Base-by-base conservation (phyloP, 441 rosid genomes). In the Lepidium campestre region DNA sequence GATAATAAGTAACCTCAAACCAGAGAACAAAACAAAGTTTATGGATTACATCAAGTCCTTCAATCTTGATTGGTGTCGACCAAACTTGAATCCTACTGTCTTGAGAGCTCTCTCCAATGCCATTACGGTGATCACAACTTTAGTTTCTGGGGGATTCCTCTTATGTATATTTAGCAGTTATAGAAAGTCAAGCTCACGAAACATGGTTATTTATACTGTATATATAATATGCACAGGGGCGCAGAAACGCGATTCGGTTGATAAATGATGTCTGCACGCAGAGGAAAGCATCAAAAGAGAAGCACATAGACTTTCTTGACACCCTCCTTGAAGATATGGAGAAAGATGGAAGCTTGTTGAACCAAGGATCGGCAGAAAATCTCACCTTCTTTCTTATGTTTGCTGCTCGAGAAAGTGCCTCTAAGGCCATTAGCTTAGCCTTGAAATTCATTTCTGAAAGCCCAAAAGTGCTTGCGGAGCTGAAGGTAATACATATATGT, bases 21-120 rank as follows among this genome's bases (percentile, higher is more conserved):
- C 40, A 27, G 62, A 63, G 47, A 55, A 17, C 0, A 37, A 62
- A 7, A 6, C 19, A 25, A 50, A 50, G 11, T 36, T 25, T 50
- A 55, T 45, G 1, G 58, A 55, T 8, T 7, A 36, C 10, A 11
- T 63, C 3, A 46, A 7, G 10, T 32, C 34, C 34, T 54, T 63
- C 25, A 44, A 1, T 29, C 1, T 36, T n/a, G 75, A 71, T 46
- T 71, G 70, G 52, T n/a, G n/a, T n/a, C n/a, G n/a, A n/a, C n/a
- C n/a, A n/a, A n/a, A n/a, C n/a, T n/a, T n/a, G n/a, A n/a, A n/a
- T n/a, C n/a, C 54, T 12, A 45, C 68, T 8, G n/a, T n/a, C n/a
- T 62, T 63, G 70, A 71, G 35, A 7, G 5, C 9, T 54, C 4
- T 71, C n/a, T 12, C 10, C 49, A 62, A 71, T 6, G 25, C 13